These are phyloP conservation scores for Suillus subalutaceus DNA, from an alignment of 768 basidiomycete genomes.

Conservation along the genomic window DNA sequence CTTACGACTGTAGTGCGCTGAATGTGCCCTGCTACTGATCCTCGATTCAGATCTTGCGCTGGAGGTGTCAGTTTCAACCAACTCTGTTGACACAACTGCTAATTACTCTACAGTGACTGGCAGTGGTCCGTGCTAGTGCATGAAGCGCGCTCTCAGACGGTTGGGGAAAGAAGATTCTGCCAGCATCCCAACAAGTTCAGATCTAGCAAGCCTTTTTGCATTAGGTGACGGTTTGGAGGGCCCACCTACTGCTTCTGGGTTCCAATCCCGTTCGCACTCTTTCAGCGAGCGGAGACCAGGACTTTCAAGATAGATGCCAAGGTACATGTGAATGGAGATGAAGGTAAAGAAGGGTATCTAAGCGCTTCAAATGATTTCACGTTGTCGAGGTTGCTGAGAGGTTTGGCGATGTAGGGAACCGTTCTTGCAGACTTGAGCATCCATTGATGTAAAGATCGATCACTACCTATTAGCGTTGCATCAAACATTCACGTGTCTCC, in stretches of 20 bases:
- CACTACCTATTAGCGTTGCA: background rate
- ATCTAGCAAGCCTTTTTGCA: background rate
- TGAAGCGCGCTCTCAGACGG: background rate
- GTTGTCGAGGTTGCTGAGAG: slow-evolving; percentile 43
- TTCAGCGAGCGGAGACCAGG: slow-evolving; percentile 48
- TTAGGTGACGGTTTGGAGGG: background rate
- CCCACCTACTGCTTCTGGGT: slow-evolving; percentile 22
- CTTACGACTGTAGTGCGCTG: background rate
- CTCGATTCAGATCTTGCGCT: background rate
- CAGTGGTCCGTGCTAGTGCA: background rate
- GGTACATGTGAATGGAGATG: slow-evolving; percentile 37
- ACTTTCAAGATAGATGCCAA: slow-evolving; percentile 42
- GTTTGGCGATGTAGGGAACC: background rate
- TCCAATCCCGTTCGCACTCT: slow-evolving; percentile 49
- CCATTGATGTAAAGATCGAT: background rate
- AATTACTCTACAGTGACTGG: background rate
- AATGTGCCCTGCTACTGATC: background rate
- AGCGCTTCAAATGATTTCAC: slow-evolving; percentile 39
- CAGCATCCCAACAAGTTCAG: background rate
- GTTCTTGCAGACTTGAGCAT: background rate
- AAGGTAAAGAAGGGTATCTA: slow-evolving; percentile 18
- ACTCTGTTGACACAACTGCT: background rate
- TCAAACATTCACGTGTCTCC: background rate
- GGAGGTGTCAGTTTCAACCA: background rate
- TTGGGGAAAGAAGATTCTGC: background rate